Base-by-base conservation (phyloP, 2,329 filamentous ascomycete species). In the Aspergillus bombycis region DNA sequence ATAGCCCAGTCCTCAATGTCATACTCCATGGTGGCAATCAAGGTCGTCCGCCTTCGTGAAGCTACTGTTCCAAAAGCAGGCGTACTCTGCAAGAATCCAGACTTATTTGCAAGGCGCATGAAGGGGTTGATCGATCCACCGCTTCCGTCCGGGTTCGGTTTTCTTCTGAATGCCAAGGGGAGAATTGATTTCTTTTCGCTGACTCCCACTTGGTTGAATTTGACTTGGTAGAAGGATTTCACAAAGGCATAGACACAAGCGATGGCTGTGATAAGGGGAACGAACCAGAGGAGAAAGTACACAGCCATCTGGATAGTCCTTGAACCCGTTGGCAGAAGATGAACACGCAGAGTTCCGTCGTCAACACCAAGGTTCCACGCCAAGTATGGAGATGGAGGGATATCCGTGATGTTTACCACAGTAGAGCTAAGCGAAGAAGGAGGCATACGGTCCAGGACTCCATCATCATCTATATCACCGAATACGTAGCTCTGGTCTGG, bases 1-100 rank as follows among this genome's bases (percentile, higher is more conserved):
- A 91, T 88, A 4, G 77, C 82, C 86, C 88, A 90, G 71, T 91
- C 88, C 61, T 88, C 86, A 64, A 91, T 90, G 65, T 90, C 87
- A 75, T 91, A 91, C 74, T 91, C 88, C 86, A 91, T 89, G 8
- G 88, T 90, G 14, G 87, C 88, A 59, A 91, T 89, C 26, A 91
- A 81, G 2, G 89, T 85, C 36, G 84, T 89, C n/a, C 85, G 79
- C 52, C 80, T 65, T 41, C 68, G 72, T 23, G 79, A 74, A n/a
- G 68, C 66, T 46, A 70, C 73, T 38, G 67, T 68, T 34, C 71
- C 72, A 57, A 78, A 75, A 1, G 72, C 74, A 26, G 77, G 72
- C 8, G 69, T 77, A 57, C 72, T 77, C 57, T 78, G 77, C 7
- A 80, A 67, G 36, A 78, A 78, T 4, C 72, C 74, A 3, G 76